Evolutionary conservation across 306 rosid species (phyloP), one percentile per base, ranked within the genome.

Genomic region (Vigna hirtella): DNA sequence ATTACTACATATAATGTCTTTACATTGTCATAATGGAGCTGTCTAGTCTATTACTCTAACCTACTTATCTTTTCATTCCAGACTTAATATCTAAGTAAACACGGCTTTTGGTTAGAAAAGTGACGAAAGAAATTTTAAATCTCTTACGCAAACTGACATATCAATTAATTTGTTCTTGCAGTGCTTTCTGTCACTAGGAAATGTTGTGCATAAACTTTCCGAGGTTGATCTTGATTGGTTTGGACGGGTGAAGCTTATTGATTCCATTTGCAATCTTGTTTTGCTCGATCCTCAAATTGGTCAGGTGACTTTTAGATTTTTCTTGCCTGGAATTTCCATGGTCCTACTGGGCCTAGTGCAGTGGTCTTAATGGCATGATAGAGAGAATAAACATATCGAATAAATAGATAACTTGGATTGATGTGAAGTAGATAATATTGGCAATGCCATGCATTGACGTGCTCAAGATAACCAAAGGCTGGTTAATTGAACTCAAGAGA

Each of bases 201-300:
- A 85, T 28, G n/a, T 89, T 77, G 83, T 91, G 81, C 87, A 80
- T 71, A 87, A 73, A 77, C 84, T 92, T 74, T 87, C 95, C 72
- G 88, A 88, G 84, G 79, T 72, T 81, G 90, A 88, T 83, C 93
- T 88, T 67, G 93, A 94, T 79, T 94, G 98, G 97, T 85, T 77
- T 87, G 97, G 93, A 70, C 98, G 96, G 70, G 84, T 88, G 72
- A 86, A 83, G 89, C 87, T 94, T 80, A 85, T 92, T 79, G 92
- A 88, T 81, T 94, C 96, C 84, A 90, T 90, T 68, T 94, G 90
- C 73, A 62, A 86, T 81, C 89, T 94, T 80, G 79, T 94, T 82
- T 80, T 82, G 58, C 88, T 94, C 42, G 81, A 85, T 77, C 98
- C 98, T 26, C 90, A 85, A 85, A 84, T 85, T 83, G 94, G 97